phyloP scores from a whole-genome alignment of 2,329 filamentous ascomycete genomes.

The Dryadomyces quercus-mongolicae region DNA sequence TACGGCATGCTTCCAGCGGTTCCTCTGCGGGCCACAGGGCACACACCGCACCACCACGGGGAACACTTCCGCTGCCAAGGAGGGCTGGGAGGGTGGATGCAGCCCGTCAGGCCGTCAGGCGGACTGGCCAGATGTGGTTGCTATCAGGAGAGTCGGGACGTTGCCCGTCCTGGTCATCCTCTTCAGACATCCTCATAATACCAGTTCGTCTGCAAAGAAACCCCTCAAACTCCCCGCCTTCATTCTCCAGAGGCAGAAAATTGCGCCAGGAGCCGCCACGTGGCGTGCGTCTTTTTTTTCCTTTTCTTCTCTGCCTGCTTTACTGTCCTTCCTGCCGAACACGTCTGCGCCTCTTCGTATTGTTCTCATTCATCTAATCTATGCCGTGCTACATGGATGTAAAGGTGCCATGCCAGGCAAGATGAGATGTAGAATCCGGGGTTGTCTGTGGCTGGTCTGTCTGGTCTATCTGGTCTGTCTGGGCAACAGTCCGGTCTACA shows the following conservation, averaged over 20 bases:
- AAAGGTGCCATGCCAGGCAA: background rate
- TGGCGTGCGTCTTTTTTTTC: background rate
- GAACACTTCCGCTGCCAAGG: background rate
- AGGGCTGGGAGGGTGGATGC: background rate
- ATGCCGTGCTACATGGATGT: background rate
- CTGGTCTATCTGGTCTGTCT: too few relatives aligned
- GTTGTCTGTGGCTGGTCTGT: background rate
- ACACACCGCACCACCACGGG: conserved; percentile 1
- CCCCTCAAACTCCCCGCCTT: background rate
- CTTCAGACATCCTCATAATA: background rate
- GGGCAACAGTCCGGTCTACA: too few relatives aligned
- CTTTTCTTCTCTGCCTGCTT: background rate
- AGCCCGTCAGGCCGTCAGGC: background rate
- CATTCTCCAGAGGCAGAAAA: background rate
- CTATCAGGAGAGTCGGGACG: background rate
- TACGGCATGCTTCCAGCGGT: too few relatives aligned
- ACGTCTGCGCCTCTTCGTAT: background rate
- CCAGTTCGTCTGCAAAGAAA: background rate
- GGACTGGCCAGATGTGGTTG: background rate
- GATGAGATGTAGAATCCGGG: background rate
- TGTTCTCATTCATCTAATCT: background rate
- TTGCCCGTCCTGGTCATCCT: background rate
- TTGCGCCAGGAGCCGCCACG: background rate
- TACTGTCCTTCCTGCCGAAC: too few relatives aligned
- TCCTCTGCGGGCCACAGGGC: too few relatives aligned